Base-by-base conservation (phyloP, 1,139 yeast species). In the Hyphopichia fennica region DNA sequence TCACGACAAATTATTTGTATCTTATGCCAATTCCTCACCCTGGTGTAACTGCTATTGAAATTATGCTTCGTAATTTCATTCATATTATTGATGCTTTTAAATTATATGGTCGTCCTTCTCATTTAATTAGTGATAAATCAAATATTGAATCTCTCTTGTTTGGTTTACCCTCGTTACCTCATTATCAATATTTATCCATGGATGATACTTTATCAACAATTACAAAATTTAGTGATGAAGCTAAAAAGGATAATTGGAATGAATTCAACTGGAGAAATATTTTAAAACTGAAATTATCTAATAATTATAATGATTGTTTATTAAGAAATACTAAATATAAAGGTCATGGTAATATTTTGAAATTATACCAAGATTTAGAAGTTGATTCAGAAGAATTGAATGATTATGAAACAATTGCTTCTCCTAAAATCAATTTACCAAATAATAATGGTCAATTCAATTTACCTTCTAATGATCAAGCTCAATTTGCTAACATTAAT, bases 111-210 rank as follows among this genome's bases (percentile, higher is more conserved):
- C 64, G 84, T 42, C 84, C 84, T 1, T 57, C 62, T 20, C 79
- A 68, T 44, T 72, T 79, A 48, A 58, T 63, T 40, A 72, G 81
- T 34, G 72, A 73, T 48, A 76, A 79, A 56, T 57, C 60, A 13
- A 69, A 75, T 45, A 60, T 63, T n/a, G 55, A 61, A 6, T 75
- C 81, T 3, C 57, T 79, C 52, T 63, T 79, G 23, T 79, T 79
- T 58, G 83, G 79, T 1, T 66, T 79, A 46, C 84, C 84, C 1
- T 75, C 79, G 35, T 69, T 79, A 49, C 84, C 84, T 6, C 76
- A 69, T 46, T 77, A 73, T 40, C 72, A 75, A 48, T 79, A 77
- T 51, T 54, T 79, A 47, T 67, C 78, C 5, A 56, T 58, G 14
- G 67, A 64, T 13, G 74, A 73, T 32, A 67, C 78, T 0, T 54